Conservation (phyloP, 2,329 filamentous ascomycete genomes). For the Epichloe typhina region DNA sequence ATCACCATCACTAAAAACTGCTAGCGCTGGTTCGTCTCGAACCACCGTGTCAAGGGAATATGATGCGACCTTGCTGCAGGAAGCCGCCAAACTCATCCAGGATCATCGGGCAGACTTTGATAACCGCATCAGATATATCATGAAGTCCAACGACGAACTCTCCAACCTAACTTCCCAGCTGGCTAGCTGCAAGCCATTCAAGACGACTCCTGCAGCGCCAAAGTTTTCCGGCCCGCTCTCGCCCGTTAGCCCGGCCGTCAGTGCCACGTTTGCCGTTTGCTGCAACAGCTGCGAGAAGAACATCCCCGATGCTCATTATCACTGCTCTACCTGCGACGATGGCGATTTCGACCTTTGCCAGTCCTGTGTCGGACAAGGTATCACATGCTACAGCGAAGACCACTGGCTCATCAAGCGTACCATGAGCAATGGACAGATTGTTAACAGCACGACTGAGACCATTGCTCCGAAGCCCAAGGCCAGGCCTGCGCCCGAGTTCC, state of each 20-base stretch:
- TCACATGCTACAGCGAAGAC: constrained; percentile 61
- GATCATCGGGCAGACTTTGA: constrained; percentile 15
- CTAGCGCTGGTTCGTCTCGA: constrained; percentile 7
- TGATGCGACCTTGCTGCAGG: constrained; percentile 14
- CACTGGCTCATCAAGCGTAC: constrained; percentile 95
- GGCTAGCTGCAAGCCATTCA: constrained; percentile 1
- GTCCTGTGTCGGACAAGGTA: constrained; percentile 59
- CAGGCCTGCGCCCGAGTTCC: constrained; percentile 9
- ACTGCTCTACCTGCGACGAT: constrained; percentile 85
- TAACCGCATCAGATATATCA: constrained; percentile 14
- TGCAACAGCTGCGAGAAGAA: constrained; percentile 80
- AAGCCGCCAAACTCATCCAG: constrained; percentile 14
- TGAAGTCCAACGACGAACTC: constrained; percentile 12
- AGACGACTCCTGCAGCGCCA: not conserved
- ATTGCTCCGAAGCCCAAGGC: constrained; percentile 50
- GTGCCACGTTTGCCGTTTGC: constrained; percentile 59
- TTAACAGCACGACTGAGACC: constrained; percentile 76
- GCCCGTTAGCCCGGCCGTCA: not conserved
- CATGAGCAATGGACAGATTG: constrained; percentile 63
- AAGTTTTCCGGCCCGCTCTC: not conserved
- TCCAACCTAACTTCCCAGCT: constrained; percentile 3
- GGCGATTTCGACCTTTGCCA: constrained; percentile 92
- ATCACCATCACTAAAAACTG: constrained; percentile 8
- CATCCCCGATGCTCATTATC: constrained; percentile 75
- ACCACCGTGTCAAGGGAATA: constrained; percentile 15